Conservation (phyloP, 2,329 filamentous ascomycete genomes). For the Microcyclosporella mali region DNA sequence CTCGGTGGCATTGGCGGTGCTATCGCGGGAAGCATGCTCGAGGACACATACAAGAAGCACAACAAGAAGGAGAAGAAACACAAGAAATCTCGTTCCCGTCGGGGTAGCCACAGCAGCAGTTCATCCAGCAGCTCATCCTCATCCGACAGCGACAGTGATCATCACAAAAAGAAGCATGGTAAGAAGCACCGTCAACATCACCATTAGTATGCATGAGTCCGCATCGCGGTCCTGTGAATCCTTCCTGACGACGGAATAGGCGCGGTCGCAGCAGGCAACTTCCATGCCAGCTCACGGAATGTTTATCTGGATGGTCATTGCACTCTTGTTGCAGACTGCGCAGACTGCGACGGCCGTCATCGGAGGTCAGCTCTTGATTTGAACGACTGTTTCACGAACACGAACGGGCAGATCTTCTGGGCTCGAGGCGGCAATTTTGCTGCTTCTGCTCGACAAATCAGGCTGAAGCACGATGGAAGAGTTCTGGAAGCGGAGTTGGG, state of each 20-base stretch:
- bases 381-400: conserved; percentile 36
- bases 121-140: conserved; percentile 17
- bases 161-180: conserved; percentile 13
- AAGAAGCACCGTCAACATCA: conserved; percentile 13
- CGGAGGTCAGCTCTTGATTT: conserved; percentile 32
- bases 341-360: conserved; percentile 28
- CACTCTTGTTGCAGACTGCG: conserved; percentile 35
- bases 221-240: neutral
- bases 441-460: conserved; percentile 28
- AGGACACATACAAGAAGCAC: conserved; percentile 48
- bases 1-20: conserved; percentile 54
- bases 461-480: conserved; percentile 29
- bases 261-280: conserved; percentile 32
- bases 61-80: conserved; percentile 34
- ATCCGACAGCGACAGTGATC: conserved; percentile 11
- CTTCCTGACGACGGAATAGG: conserved; percentile 1
- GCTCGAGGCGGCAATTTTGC: conserved; percentile 34
- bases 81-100: conserved; percentile 21
- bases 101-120: conserved; percentile 6
- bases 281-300: conserved; percentile 29
- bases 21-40: conserved; percentile 49
- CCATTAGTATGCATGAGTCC: conserved; percentile 5
- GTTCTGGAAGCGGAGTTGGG: conserved; percentile 33
- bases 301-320: conserved; percentile 33
- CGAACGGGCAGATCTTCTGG: conserved; percentile 34